phyloP scores from a whole-genome alignment of 2,329 filamentous ascomycete species.

The Ophiognomonia clavigignenti-juglandacearum region DNA sequence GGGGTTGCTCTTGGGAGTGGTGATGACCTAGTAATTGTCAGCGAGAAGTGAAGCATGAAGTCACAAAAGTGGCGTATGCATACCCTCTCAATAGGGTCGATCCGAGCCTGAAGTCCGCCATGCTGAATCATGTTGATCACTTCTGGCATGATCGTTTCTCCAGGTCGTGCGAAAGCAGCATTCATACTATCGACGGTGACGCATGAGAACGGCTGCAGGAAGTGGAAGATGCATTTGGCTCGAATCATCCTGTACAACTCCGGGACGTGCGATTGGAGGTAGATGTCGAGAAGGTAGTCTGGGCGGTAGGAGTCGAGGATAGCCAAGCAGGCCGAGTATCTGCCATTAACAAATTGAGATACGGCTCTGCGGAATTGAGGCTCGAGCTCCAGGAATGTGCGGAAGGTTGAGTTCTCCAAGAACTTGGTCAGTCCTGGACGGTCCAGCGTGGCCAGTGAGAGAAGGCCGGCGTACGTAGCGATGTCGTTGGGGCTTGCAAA shows the following conservation, averaged over 20 bases:
- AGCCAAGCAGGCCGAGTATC: constrained; percentile 79
- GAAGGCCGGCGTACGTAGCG: constrained; percentile 85
- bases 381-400: constrained; percentile 84
- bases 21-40: constrained; percentile 52
- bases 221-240: constrained; percentile 88
- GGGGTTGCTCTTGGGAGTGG: constrained; percentile 63
- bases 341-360: constrained; percentile 80
- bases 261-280: constrained; percentile 70
- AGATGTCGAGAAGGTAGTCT: constrained; percentile 88
- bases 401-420: constrained; percentile 75
- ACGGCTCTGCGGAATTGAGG: constrained; percentile 92
- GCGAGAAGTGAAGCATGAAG: neutral
- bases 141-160: constrained; percentile 65
- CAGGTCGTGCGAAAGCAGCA: constrained; percentile 64
- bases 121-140: constrained; percentile 72
- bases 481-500: constrained; percentile 81
- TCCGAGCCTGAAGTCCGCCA: constrained; percentile 67
- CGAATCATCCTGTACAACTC: constrained; percentile 71
- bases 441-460: constrained; percentile 86
- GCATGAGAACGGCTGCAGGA: constrained; percentile 83
- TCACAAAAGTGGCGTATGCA: constrained; percentile 13
- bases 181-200: constrained; percentile 79
- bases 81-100: constrained; percentile 78
- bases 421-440: constrained; percentile 67
- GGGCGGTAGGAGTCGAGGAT: constrained; percentile 76